Conservation (phyloP, 2,329 filamentous ascomycete species). For the Aspergillus caelatus region DNA sequence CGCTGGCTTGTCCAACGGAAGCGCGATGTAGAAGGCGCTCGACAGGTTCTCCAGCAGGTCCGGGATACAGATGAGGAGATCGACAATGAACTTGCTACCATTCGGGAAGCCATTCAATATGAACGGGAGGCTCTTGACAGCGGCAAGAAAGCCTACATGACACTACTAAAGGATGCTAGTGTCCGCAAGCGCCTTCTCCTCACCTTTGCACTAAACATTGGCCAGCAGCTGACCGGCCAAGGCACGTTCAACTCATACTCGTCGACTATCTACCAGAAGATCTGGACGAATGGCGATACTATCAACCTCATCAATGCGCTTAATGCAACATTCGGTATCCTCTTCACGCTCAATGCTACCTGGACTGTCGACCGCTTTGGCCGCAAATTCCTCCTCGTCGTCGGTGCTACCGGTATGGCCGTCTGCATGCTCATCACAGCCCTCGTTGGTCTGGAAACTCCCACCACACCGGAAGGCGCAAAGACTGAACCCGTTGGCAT, state of each 20-base stretch:
- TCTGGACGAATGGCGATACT: slow-evolving; percentile 60
- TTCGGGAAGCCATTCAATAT: slow-evolving; percentile 70
- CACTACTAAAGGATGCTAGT: slow-evolving; percentile 52
- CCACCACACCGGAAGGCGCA: slow-evolving; percentile 44
- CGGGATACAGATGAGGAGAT: slow-evolving; percentile 65
- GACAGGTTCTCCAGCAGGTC: slow-evolving; percentile 58
- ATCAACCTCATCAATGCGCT: slow-evolving; percentile 75
- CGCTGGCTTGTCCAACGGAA: slow-evolving; percentile 67
- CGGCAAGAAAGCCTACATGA: too few species aligned
- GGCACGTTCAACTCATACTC: slow-evolving; percentile 73
- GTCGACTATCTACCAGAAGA: slow-evolving; percentile 71
- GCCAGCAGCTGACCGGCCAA: slow-evolving; percentile 73
- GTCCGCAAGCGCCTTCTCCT: slow-evolving; percentile 65
- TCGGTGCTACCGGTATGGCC: slow-evolving; percentile 69
- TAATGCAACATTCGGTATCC: slow-evolving; percentile 71
- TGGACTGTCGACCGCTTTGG: slow-evolving; percentile 75
- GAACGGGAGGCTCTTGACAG: slow-evolving; percentile 64
- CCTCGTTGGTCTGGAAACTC: slow-evolving; percentile 60
- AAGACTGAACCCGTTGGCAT: slow-evolving; percentile 66
- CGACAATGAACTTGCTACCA: slow-evolving; percentile 66
- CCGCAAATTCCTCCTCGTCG: slow-evolving; percentile 69
- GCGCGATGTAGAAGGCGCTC: slow-evolving; percentile 62
- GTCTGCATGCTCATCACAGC: slow-evolving; percentile 70
- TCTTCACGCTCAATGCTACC: slow-evolving; percentile 72
- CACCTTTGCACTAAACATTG: slow-evolving; percentile 68